Evolutionary conservation across 768 basidiomycete genomes (phyloP).

Genomic region (Boletales sp.): DNA sequence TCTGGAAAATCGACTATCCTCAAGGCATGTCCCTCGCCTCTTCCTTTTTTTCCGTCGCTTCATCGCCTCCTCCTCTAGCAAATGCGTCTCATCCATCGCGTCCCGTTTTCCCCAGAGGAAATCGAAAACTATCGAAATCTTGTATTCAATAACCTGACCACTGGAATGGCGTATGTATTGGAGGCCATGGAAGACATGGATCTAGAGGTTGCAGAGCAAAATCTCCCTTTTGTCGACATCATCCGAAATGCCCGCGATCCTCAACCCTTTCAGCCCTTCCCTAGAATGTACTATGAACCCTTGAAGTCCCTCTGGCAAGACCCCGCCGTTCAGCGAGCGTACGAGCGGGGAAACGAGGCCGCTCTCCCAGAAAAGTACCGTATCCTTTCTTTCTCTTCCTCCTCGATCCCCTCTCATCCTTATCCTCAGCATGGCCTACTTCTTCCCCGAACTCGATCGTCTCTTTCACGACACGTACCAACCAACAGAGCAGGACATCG

Average conservation of each 20-base stretch:
- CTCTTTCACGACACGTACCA: conserved; percentile 70
- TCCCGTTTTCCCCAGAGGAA: conserved; percentile 79
- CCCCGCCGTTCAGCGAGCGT: conserved; percentile 69
- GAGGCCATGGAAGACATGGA: conserved; percentile 91
- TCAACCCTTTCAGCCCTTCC: conserved; percentile 79
- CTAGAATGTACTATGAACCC: conserved; percentile 59
- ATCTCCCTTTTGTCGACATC: conserved; percentile 53
- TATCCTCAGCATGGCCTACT: conserved; percentile 59
- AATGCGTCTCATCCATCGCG: conserved; percentile 93
- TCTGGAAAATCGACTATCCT: conserved; percentile 91
- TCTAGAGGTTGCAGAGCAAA: conserved; percentile 64
- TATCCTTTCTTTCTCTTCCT: background rate
- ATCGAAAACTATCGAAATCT: conserved; percentile 88
- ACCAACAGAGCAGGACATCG: conserved; percentile 85
- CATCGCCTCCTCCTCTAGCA: conserved; percentile 47
- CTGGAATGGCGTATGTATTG: conserved; percentile 77
- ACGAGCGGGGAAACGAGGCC: conserved; percentile 81
- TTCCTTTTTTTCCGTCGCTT: background rate
- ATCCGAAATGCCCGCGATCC: conserved; percentile 70
- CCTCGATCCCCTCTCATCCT: background rate
- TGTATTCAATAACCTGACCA: conserved; percentile 87
- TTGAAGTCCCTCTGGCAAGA: conserved; percentile 77
- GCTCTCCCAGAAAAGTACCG: conserved; percentile 87
- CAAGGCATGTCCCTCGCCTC: conserved; percentile 51
- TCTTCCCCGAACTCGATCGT: conserved; percentile 75